Percentiles rank a stretch among this genome's conserved stretches.
Evolutionary conservation across 495 filamentous ascomycete species (phyloP).

Genomic region (Daldinia childiae): DNA sequence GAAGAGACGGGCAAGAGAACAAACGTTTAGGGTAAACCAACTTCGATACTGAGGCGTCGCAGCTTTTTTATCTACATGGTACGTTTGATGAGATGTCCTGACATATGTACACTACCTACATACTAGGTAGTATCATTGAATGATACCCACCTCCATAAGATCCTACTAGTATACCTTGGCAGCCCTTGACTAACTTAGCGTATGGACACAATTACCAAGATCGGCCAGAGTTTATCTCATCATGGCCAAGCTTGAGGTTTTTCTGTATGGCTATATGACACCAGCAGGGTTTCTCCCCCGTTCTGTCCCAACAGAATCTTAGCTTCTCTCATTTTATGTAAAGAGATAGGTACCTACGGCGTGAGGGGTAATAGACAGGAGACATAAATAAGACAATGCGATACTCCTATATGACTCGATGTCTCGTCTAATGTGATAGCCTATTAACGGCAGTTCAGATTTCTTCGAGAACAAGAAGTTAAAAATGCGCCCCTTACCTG

Average conservation of each 20-base stretch:
- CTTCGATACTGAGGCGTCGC: conserved; percentile 9
- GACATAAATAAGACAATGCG: neutral
- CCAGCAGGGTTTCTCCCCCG: conserved; percentile 9
- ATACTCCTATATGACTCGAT: neutral
- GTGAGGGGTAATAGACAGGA: neutral
- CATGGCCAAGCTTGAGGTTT: conserved; percentile 14
- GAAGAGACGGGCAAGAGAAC: conserved; percentile 2
- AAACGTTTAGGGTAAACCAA: conserved; percentile 9
- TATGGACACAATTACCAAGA: conserved; percentile 7
- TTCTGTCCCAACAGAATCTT: conserved; percentile 5
- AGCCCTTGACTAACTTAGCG: conserved; percentile 14
- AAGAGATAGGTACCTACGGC: neutral
- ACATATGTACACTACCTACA: no score
- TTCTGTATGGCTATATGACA: conserved; percentile 19
- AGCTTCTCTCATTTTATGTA: conserved; percentile 16
- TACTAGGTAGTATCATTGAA: neutral
- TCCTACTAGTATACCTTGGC: conserved; percentile 16
- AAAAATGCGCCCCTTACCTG: neutral
- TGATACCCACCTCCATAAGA: conserved; percentile 34
- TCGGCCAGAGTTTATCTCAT: conserved; percentile 19
- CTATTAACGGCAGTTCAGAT: conserved; percentile 9
- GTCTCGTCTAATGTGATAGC: neutral
- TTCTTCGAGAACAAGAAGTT: neutral
- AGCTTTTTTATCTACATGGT: conserved; percentile 5
- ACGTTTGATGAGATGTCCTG: conserved; percentile 15